phyloP scores from a whole-genome alignment of 2,329 filamentous ascomycete species.

The Sporothrix luriei region DNA sequence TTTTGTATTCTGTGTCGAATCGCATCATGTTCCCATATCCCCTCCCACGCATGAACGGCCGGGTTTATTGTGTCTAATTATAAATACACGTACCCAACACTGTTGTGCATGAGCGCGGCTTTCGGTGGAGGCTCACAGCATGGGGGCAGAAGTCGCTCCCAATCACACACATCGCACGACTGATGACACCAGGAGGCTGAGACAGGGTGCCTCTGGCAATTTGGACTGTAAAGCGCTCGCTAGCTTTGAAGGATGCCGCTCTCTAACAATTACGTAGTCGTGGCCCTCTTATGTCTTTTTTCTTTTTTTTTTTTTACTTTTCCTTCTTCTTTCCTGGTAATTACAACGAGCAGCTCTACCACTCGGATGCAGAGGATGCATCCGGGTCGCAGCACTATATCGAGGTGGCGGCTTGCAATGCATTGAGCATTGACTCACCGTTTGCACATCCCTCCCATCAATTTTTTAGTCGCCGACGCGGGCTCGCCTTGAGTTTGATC shows the following conservation, averaged over 20 bases:
- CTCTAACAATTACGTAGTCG: conserved; percentile 3
- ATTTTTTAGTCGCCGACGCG: background rate
- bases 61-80: conserved; percentile 10
- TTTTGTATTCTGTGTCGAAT: no score
- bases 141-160: background rate
- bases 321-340: conserved; percentile 4
- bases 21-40: background rate
- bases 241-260: background rate
- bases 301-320: background rate
- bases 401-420: background rate
- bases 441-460: conserved; percentile 16
- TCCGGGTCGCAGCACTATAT: background rate
- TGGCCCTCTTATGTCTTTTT: background rate
- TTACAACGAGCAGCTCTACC: background rate
- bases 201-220: conserved; percentile 15
- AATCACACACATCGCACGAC: background rate
- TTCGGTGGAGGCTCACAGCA: conserved; percentile 6
- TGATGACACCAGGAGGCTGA: conserved; percentile 26
- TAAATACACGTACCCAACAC: background rate
- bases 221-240: background rate
- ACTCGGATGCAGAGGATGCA: background rate
- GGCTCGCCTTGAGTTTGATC: conserved; percentile 8
- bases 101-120: background rate
- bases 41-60: background rate
- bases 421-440: conserved; percentile 16